These are phyloP conservation scores for Podospora comata DNA, from an alignment of 495 filamentous ascomycete species.

Conservation along the genomic window DNA sequence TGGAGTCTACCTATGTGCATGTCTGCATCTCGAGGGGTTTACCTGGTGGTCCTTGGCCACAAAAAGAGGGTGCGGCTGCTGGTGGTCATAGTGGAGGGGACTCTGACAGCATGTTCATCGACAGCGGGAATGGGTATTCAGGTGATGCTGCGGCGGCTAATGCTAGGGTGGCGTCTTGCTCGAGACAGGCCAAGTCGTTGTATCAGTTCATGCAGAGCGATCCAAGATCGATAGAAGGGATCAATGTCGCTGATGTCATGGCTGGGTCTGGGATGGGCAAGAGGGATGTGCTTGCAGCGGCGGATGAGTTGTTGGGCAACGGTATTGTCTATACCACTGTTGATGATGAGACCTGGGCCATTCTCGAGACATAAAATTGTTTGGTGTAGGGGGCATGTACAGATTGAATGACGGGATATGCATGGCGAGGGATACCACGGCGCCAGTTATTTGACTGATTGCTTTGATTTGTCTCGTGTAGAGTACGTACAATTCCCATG, in stretches of 20 bases:
- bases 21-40: slow-evolving; percentile 75
- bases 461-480: background rate
- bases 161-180: slow-evolving; percentile 49
- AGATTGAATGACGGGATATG: background rate
- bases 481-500: background rate
- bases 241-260: slow-evolving; percentile 74
- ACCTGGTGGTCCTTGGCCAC: background rate
- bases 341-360: slow-evolving; percentile 79
- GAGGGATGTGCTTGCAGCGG: slow-evolving; percentile 67
- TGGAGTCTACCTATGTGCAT: slow-evolving; percentile 86
- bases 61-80: slow-evolving; percentile 41
- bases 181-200: slow-evolving; percentile 59
- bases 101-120: slow-evolving; percentile 54
- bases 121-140: slow-evolving; percentile 37
- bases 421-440: slow-evolving; percentile 5
- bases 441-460: background rate
- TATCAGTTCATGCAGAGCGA: slow-evolving; percentile 60
- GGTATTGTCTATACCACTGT: slow-evolving; percentile 86
- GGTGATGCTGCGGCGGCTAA: background rate
- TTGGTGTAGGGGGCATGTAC: background rate
- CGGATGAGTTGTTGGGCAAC: slow-evolving; percentile 68
- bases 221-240: slow-evolving; percentile 71
- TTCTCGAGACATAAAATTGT: slow-evolving; percentile 49
- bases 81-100: slow-evolving; percentile 21
- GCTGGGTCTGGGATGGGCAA: slow-evolving; percentile 57